Evolutionary conservation across 1,139 yeast species (phyloP).

Genomic region (Kluyveromyces marxianus): DNA sequence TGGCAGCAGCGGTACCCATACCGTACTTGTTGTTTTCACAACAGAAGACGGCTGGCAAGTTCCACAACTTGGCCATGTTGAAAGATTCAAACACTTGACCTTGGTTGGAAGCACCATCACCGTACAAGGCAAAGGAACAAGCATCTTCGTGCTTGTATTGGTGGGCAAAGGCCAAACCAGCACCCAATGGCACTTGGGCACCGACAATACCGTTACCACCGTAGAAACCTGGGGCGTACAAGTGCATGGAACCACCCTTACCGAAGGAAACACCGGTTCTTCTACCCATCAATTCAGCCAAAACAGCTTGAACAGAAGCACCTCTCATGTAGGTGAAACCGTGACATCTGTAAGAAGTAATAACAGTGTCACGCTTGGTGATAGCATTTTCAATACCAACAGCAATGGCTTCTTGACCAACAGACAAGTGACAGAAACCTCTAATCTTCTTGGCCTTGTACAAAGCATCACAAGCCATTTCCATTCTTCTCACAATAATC

Average conservation of each 20-base stretch:
- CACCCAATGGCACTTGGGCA: constrained; percentile 97
- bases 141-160: constrained; percentile 78
- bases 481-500: constrained; percentile 93
- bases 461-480: constrained; percentile 96
- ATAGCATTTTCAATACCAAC: constrained; percentile 97
- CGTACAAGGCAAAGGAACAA: constrained; percentile 84
- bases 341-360: constrained; percentile 98
- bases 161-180: constrained; percentile 96
- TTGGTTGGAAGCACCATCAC: constrained; percentile 99
- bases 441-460: constrained; percentile 97
- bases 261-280: constrained; percentile 93
- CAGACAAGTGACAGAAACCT: constrained; percentile 98
- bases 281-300: constrained; percentile 96
- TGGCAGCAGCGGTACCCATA: constrained; percentile 97
- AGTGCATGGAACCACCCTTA: constrained; percentile 99
- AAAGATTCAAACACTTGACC: constrained; percentile 97
- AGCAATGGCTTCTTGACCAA: constrained; percentile 98
- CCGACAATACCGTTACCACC: constrained; percentile 99
- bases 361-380: constrained; percentile 73
- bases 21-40: constrained; percentile 99
- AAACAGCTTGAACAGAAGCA: constrained; percentile 77
- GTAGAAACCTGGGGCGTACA: constrained; percentile 90
- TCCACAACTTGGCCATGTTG: constrained; percentile 99
- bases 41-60: constrained; percentile 86
- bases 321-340: constrained; percentile 97